A percentile compares a stretch with the other conserved stretches of the same genome.
Conservation (phyloP, 306 rosid genomes). For the Cicer judaicum region DNA sequence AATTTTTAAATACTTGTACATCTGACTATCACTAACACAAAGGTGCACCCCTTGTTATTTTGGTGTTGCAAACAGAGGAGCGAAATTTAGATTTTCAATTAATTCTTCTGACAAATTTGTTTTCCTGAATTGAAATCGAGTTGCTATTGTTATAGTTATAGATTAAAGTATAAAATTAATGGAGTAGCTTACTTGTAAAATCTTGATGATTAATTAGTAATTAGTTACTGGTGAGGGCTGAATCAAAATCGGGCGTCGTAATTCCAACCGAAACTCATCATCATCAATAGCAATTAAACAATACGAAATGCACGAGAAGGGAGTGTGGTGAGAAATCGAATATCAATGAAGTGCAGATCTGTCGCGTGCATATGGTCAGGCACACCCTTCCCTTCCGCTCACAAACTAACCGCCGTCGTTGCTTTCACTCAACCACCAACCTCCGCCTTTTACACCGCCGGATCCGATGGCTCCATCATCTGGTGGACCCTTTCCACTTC, state of each 20-base stretch:
- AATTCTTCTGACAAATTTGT: too few relatives aligned
- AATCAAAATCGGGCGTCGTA: constrained; percentile 9
- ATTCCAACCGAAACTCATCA: neutral
- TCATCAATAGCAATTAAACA: neutral
- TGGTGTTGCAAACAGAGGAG: too few relatives aligned
- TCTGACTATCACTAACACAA: too few relatives aligned
- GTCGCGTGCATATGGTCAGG: constrained; percentile 88
- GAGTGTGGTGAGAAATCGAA: constrained; percentile 14
- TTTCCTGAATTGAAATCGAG: too few relatives aligned
- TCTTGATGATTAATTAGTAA: neutral
- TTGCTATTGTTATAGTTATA: too few relatives aligned
- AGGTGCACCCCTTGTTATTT: too few relatives aligned
- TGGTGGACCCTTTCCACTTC: constrained; percentile 75
- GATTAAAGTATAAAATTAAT: too few relatives aligned
- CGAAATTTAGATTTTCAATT: too few relatives aligned
- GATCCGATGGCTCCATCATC: constrained; percentile 96
- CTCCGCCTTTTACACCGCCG: constrained; percentile 80
- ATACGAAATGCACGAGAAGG: neutral
- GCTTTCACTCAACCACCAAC: constrained; percentile 62
- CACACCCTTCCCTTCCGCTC: constrained; percentile 70
- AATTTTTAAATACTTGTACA: too few relatives aligned
- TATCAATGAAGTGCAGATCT: constrained; percentile 82
- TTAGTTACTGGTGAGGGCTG: neutral
- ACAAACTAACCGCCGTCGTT: constrained; percentile 71
- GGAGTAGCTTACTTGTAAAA: too few relatives aligned